Conservation (phyloP, 148 eudicot species). For the Arbutus unedo region DNA sequence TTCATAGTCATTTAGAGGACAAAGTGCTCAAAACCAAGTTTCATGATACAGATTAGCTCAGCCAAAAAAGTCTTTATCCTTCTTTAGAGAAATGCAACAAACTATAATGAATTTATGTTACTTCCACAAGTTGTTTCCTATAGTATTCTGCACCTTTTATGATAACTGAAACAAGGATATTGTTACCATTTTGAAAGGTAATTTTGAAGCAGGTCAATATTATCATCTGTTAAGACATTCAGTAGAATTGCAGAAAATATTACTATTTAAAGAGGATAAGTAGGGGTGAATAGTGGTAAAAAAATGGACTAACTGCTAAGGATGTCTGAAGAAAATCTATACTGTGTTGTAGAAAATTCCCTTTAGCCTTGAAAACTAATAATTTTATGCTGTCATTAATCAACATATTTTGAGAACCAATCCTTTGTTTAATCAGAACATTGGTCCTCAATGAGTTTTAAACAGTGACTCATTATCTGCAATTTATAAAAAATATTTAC, state of each 20-base stretch:
- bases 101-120: background rate
- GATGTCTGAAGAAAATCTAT: background rate
- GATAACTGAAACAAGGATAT: background rate
- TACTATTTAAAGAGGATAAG: background rate
- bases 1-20: background rate
- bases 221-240: background rate
- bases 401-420: constrained; percentile 6
- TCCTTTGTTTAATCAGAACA: background rate
- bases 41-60: background rate
- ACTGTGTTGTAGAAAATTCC: background rate
- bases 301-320: background rate
- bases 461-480: background rate
- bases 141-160: background rate
- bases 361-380: constrained; percentile 1
- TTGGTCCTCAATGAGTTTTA: background rate
- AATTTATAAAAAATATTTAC: background rate
- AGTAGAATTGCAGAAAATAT: background rate
- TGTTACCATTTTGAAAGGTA: background rate
- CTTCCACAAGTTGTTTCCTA: background rate
- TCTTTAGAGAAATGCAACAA: background rate
- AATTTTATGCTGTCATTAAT: background rate
- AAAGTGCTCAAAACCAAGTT: background rate
- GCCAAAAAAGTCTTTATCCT: background rate
- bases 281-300: background rate
- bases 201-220: background rate